Conservation (phyloP, 768 basidiomycete genomes). For the Podaxis sp. region DNA sequence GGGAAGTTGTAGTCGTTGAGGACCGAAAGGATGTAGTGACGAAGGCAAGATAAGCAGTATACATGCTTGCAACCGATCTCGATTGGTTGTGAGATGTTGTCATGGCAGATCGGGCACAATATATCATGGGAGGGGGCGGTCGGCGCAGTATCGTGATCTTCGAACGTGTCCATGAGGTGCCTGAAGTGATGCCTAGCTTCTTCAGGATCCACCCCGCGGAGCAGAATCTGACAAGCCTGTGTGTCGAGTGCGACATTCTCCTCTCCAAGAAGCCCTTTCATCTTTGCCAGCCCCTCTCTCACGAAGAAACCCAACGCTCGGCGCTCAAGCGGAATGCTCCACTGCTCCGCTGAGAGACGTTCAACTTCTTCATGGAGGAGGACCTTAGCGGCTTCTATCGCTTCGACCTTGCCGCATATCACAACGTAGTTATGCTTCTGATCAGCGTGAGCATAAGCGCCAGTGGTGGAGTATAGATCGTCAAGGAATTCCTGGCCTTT, state of each 20-base stretch:
- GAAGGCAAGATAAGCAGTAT: slow-evolving; percentile 48
- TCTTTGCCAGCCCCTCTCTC: slow-evolving; percentile 42
- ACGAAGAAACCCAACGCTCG: slow-evolving; percentile 49
- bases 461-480: slow-evolving; percentile 30
- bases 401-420: slow-evolving; percentile 40
- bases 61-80: slow-evolving; percentile 46
- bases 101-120: slow-evolving; percentile 56
- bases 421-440: slow-evolving; percentile 42
- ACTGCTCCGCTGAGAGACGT: slow-evolving; percentile 42
- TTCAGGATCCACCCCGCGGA: slow-evolving; percentile 56
- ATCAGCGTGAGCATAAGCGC: slow-evolving; percentile 44
- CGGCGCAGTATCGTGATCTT: not conserved
- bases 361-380: slow-evolving; percentile 48
- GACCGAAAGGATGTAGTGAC: slow-evolving; percentile 44
- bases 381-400: slow-evolving; percentile 39
- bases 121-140: slow-evolving; percentile 10
- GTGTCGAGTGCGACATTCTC: slow-evolving; percentile 49
- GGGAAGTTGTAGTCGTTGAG: slow-evolving; percentile 50
- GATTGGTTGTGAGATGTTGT: slow-evolving; percentile 37
- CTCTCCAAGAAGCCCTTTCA: slow-evolving; percentile 55
- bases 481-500: slow-evolving; percentile 33
- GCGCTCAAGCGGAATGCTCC: slow-evolving; percentile 34
- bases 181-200: slow-evolving; percentile 49
- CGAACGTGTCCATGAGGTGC: slow-evolving; percentile 34
- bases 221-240: slow-evolving; percentile 29